phyloP scores from a whole-genome alignment of 805 yeast species.

The Pichia pseudocactophila region DNA sequence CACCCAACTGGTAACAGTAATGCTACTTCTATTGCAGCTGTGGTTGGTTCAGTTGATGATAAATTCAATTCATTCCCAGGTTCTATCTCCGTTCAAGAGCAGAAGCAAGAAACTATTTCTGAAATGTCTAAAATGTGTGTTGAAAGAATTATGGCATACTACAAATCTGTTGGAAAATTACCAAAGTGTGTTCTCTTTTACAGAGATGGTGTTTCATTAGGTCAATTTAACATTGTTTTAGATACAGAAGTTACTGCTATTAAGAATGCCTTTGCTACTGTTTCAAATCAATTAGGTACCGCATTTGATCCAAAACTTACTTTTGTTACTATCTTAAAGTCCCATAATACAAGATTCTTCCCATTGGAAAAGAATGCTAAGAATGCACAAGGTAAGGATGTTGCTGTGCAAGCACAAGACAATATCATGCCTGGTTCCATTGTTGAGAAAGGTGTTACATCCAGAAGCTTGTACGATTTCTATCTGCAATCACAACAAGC shows the following conservation, averaged over 20 bases:
- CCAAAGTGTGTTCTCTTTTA: constrained; percentile 23
- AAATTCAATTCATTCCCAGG: constrained; percentile 23
- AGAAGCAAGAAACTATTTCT: constrained; percentile 17
- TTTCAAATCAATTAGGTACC: constrained; percentile 11
- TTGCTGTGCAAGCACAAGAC: constrained; percentile 18
- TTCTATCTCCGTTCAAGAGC: constrained; percentile 18
- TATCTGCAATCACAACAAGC: constrained; percentile 27
- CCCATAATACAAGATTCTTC: constrained; percentile 24
- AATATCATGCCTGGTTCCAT: constrained; percentile 25
- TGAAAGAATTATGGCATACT: constrained; percentile 18
- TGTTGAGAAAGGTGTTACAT: constrained; percentile 26
- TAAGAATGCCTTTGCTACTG: constrained; percentile 15
- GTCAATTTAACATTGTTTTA: constrained; percentile 24
- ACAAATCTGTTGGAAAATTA: constrained; percentile 15
- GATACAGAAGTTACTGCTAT: constrained; percentile 24
- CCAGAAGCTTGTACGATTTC: constrained; percentile 25
- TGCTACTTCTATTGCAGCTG: constrained; percentile 17
- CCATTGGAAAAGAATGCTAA: constrained; percentile 22
- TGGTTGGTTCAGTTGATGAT: constrained; percentile 19
- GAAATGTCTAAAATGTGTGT: constrained; percentile 21
- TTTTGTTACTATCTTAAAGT: constrained; percentile 19
- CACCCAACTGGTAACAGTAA: constrained; percentile 20
- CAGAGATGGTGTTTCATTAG: constrained; percentile 29
- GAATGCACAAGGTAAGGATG: constrained; percentile 13
- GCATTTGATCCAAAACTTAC: constrained; percentile 24